Percentiles rank a stretch among this genome's conserved stretches.
These are phyloP conservation scores for Tagetes erecta DNA, from an alignment of 129 eudicot species.

Conservation along the genomic window DNA sequence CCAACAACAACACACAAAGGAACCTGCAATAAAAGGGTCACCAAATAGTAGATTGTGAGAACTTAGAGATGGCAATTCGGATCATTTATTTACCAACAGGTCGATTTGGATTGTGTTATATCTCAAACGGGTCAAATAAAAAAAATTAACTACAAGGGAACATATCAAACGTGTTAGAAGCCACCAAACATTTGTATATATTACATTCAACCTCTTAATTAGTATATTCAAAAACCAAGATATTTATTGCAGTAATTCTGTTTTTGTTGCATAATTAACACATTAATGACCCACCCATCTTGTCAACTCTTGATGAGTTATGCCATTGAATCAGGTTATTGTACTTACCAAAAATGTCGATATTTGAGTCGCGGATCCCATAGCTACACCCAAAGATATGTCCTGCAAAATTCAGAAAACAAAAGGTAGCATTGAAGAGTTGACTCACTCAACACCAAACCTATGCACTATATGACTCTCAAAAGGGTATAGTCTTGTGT, in stretches of 20 bases:
- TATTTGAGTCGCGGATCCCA: conserved; percentile 73
- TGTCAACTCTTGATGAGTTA: neutral
- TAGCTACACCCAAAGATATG: conserved; percentile 60
- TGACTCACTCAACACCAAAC: neutral
- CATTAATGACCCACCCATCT: neutral
- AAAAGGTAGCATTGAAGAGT: neutral
- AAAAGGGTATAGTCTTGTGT: neutral
- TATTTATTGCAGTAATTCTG: neutral
- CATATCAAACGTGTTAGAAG: neutral
- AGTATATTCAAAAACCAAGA: too few relatives aligned
- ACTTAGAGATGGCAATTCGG: neutral
- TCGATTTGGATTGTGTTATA: neutral
- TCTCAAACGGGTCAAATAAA: neutral
- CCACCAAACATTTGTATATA: neutral
- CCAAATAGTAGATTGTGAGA: neutral
- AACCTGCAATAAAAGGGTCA: conserved; percentile 38
- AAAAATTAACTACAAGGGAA: neutral
- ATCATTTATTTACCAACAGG: neutral
- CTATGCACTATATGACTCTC: neutral
- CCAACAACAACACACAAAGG: conserved; percentile 58
- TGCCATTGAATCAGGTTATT: neutral
- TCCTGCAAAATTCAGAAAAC: conserved; percentile 33
- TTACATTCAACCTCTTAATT: neutral
- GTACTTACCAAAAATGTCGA: conserved; percentile 61
- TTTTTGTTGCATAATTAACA: neutral